These are phyloP conservation scores for Drosera spatulata DNA, from an alignment of 179 eudicot genomes.

Conservation along the genomic window DNA sequence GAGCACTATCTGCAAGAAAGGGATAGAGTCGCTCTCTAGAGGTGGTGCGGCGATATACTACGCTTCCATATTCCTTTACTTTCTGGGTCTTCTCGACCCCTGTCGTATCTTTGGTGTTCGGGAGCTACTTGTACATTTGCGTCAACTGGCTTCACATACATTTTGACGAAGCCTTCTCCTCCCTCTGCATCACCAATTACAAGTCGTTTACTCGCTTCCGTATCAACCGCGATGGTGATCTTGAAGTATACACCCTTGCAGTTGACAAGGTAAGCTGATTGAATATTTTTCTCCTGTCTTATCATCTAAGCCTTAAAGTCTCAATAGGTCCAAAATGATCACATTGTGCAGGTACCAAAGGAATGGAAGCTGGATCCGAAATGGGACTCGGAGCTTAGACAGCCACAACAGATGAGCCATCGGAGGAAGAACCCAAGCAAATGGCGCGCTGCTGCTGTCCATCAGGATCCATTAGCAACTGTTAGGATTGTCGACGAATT, in stretches of 20 bases:
- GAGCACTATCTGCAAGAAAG: slow-evolving; percentile 77
- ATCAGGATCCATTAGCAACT: slow-evolving; percentile 71
- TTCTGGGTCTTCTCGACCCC: slow-evolving; percentile 99
- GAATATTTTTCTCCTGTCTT: too few species aligned
- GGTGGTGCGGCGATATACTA: slow-evolving; percentile 76
- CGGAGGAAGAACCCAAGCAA: slow-evolving; percentile 60
- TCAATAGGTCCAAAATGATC: background rate
- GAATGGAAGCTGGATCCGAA: slow-evolving; percentile 85
- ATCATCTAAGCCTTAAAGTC: too few species aligned
- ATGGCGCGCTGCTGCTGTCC: slow-evolving; percentile 57
- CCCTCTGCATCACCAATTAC: slow-evolving; percentile 93
- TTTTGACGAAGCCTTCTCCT: slow-evolving; percentile 98
- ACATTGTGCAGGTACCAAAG: slow-evolving; percentile 62
- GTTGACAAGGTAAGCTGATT: slow-evolving; percentile 68
- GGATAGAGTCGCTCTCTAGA: slow-evolving; percentile 70
- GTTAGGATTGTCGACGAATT: slow-evolving; percentile 75
- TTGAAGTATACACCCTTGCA: slow-evolving; percentile 88
- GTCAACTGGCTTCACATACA: slow-evolving; percentile 96
- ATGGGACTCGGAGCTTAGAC: slow-evolving; percentile 73
- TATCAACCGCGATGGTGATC: slow-evolving; percentile 58
- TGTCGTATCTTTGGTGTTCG: slow-evolving; percentile 83
- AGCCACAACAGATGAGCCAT: slow-evolving; percentile 38
- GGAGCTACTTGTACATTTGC: slow-evolving; percentile 89
- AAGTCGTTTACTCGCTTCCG: slow-evolving; percentile 91
- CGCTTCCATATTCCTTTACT: slow-evolving; percentile 94